A percentile compares a stretch with the other conserved stretches of the same genome.
These are phyloP conservation scores for Mycena chlorophos DNA, from an alignment of 768 basidiomycete species.

Conservation along the genomic window DNA sequence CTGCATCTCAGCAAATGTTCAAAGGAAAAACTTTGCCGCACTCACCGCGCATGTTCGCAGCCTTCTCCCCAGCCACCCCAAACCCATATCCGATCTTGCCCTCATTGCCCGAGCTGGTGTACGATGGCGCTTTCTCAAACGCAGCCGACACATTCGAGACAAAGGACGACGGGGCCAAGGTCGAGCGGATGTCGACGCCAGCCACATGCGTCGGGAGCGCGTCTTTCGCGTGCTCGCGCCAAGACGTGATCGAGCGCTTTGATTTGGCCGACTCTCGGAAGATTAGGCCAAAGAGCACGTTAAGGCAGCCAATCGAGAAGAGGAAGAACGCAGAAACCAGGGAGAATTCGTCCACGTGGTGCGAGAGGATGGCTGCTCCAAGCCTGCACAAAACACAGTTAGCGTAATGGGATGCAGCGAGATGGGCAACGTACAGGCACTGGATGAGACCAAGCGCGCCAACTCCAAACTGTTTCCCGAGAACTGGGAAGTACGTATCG, in stretches of 20 bases:
- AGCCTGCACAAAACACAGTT: slow-evolving; percentile 42
- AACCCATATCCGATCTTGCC: slow-evolving; percentile 67
- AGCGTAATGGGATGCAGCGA: neutral
- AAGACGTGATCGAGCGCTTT: slow-evolving; percentile 63
- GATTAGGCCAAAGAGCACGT: slow-evolving; percentile 75
- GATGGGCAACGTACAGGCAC: slow-evolving; percentile 58
- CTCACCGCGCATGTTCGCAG: slow-evolving; percentile 59
- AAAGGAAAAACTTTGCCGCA: too few species aligned
- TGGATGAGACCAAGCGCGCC: slow-evolving; percentile 88
- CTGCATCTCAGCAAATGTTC: too few species aligned
- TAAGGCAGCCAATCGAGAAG: slow-evolving; percentile 87
- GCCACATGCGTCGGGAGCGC: slow-evolving; percentile 52
- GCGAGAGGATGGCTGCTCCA: slow-evolving; percentile 70
- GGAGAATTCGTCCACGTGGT: slow-evolving; percentile 83
- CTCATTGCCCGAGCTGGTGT: neutral
- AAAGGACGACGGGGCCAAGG: slow-evolving; percentile 35
- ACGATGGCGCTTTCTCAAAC: slow-evolving; percentile 20
- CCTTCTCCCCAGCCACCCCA: slow-evolving; percentile 76
- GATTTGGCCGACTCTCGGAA: slow-evolving; percentile 63
- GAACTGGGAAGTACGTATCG: slow-evolving; percentile 80
- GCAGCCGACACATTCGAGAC: slow-evolving; percentile 37
- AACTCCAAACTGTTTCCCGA: slow-evolving; percentile 81
- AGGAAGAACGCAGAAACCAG: slow-evolving; percentile 91
- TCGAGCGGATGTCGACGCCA: slow-evolving; percentile 37
- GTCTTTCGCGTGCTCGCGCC: slow-evolving; percentile 56